A percentile compares a stretch with the other conserved stretches of the same genome.
phyloP scores from a whole-genome alignment of 108 stramenopile species.

The Pseudonitzschia pungens region DNA sequence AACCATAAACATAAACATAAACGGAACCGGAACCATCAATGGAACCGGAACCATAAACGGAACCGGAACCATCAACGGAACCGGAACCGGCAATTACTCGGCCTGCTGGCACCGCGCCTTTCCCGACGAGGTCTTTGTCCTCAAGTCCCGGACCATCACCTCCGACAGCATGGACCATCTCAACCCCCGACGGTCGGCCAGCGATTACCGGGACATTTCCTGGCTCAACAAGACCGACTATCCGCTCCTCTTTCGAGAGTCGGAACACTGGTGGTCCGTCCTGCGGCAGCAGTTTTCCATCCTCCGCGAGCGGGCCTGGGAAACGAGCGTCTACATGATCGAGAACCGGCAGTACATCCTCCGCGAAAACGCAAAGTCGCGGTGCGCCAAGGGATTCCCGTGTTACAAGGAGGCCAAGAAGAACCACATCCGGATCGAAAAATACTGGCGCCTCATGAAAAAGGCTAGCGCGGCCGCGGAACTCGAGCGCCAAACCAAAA shows the following conservation, averaged over 20 bases:
- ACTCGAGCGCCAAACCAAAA: neutral
- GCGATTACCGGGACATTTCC: constrained; percentile 11
- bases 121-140: neutral
- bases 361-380: neutral
- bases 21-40: too few species aligned
- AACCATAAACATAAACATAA: too few species aligned
- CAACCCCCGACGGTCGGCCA: neutral
- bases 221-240: constrained; percentile 12
- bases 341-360: constrained; percentile 2
- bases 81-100: constrained; percentile 2
- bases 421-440: constrained; percentile 4
- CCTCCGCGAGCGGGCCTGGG: constrained; percentile 3
- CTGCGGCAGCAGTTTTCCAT: neutral
- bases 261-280: neutral
- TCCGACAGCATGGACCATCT: constrained; percentile 15
- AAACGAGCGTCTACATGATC: neutral
- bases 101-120: constrained; percentile 16
- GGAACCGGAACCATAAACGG: too few species aligned
- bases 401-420: constrained; percentile 18
- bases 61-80: too few species aligned
- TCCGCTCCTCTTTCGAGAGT: constrained; percentile 2
- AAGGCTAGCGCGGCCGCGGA: neutral
- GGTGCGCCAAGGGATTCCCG: constrained; percentile 12
- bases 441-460: neutral
- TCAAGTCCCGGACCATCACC: constrained; percentile 17